Evolutionary conservation across 1,284 basidiomycete genomes (phyloP), one percentile per base, ranked within the genome.

Genomic region (Ceratobasidium sp.): DNA sequence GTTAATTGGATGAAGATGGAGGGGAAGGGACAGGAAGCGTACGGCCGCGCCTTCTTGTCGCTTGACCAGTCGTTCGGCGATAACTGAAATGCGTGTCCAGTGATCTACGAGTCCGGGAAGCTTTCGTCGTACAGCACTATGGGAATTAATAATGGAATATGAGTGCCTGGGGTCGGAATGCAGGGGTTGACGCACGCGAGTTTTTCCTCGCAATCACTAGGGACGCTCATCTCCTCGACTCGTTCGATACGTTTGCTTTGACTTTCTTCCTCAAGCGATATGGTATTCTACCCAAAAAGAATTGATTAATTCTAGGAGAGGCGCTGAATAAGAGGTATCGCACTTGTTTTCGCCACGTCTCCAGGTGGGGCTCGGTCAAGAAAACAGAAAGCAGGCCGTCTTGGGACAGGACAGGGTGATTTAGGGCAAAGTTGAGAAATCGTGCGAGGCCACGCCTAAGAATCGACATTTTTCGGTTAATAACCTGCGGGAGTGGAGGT

Each of bases 181-280:
- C 2, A 65, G 65, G 34, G 56, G 4, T 19, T 46, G 34, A 82
- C 90, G 63, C 83, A 94, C 90, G 85, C 85, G 61, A 98, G 87
- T 81, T 95, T 96, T 61, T 95, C 91, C 76, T 96, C 94, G 7
- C 98, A 85, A 81, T 98, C 95, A 75, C 91, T 90, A 1, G 96
- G 96, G 75, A 98, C 95, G 5, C 89, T 86, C 92, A 96, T 95
- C 82, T 97, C 94, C 81, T 97, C 93, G 8, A 92, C 85, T 29
- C 88, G 86, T 76, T 95, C 93, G 3, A 98, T 86, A 16, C 90
- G 88, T 79, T 94, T 94, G 76, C 89, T 90, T 0, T 85, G 83
- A 0, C 93, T 93, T 81, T 98, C 96, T 83, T 98, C 96, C 34
- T 97, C 94, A 49, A 94, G 84, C 6, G 91, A 90, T 49, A 72